Percentiles rank a stretch among this genome's conserved stretches.
Conservation (phyloP, 805 yeast genomes). For the Pichia scutulata region DNA sequence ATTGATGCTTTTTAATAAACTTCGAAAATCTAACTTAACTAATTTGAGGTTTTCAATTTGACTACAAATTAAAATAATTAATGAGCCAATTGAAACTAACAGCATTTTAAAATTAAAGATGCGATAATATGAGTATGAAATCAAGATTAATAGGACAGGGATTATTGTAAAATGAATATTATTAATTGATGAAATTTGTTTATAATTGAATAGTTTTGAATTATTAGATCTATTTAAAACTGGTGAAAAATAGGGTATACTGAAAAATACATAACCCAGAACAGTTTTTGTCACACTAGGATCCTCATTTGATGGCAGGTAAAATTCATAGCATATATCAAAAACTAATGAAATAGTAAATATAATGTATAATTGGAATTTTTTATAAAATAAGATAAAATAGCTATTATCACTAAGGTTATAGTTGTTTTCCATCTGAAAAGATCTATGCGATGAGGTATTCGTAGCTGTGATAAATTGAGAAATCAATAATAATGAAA, state of each 20-base stretch:
- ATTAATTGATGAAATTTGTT: not conserved
- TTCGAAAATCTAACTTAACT: conserved; percentile 7
- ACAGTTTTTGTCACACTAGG: not conserved
- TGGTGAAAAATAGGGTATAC: not conserved
- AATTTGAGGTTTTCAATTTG: conserved; percentile 21
- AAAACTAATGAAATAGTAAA: conserved; percentile 8
- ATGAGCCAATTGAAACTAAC: conserved; percentile 25
- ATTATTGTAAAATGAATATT: not conserved
- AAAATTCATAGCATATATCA: conserved; percentile 1
- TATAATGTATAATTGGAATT: conserved; percentile 12
- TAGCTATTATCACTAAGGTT: conserved; percentile 11
- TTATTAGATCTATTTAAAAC: not conserved
- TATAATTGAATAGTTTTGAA: not conserved
- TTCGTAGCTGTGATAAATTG: conserved; percentile 8
- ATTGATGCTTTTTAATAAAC: conserved; percentile 13
- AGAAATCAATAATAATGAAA: conserved; percentile 19
- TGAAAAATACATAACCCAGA: conserved; percentile 7
- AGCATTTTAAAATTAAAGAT: conserved; percentile 24
- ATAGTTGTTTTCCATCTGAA: conserved; percentile 16
- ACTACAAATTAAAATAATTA: conserved; percentile 22
- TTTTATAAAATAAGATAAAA: not conserved
- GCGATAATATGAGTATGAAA: conserved; percentile 9
- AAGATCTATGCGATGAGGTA: conserved; percentile 11
- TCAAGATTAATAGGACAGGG: conserved; percentile 7
- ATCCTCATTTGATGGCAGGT: not conserved